Evolutionary conservation across 2,329 filamentous ascomycete genomes (phyloP).

Genomic region (Scedosporium dehoogii): DNA sequence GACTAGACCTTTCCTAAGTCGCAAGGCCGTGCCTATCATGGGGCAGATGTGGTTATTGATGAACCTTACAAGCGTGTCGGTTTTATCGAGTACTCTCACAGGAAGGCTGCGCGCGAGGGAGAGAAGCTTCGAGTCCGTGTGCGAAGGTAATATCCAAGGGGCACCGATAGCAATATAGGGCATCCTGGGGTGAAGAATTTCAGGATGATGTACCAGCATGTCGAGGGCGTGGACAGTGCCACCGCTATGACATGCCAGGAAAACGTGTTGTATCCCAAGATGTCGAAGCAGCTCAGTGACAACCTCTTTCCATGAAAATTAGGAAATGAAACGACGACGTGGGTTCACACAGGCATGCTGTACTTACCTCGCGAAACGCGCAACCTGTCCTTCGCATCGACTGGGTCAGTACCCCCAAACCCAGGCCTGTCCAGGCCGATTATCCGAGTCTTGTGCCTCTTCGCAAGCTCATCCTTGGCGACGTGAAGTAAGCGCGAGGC

Average conservation of each 20-base stretch:
- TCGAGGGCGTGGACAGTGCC: slow-evolving; percentile 22
- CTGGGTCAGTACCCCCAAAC: slow-evolving; percentile 22
- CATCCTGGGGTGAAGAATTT: slow-evolving; percentile 15
- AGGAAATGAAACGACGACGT: no score
- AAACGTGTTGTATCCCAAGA: slow-evolving; percentile 20
- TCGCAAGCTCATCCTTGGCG: slow-evolving; percentile 22
- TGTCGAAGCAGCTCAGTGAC: slow-evolving; percentile 11
- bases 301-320: not conserved
- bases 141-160: slow-evolving; percentile 21
- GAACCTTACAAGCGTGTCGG: not conserved
- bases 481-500: slow-evolving; percentile 19
- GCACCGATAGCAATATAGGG: slow-evolving; percentile 18
- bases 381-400: slow-evolving; percentile 13
- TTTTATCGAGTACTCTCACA: not conserved
- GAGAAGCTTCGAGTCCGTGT: slow-evolving; percentile 14
- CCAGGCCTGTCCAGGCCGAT: slow-evolving; percentile 24
- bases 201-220: slow-evolving; percentile 18
- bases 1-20: not conserved
- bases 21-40: not conserved
- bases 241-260: slow-evolving; percentile 19
- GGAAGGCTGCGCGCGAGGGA: slow-evolving; percentile 15
- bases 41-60: not conserved
- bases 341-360: slow-evolving; percentile 13
- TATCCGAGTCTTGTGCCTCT: slow-evolving; percentile 20
- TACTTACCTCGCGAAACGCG: slow-evolving; percentile 17